A percentile compares a stretch with the other conserved stretches of the same genome.
These are phyloP conservation scores for Nemania abortiva DNA, from an alignment of 2,329 filamentous ascomycete species.

Conservation along the genomic window DNA sequence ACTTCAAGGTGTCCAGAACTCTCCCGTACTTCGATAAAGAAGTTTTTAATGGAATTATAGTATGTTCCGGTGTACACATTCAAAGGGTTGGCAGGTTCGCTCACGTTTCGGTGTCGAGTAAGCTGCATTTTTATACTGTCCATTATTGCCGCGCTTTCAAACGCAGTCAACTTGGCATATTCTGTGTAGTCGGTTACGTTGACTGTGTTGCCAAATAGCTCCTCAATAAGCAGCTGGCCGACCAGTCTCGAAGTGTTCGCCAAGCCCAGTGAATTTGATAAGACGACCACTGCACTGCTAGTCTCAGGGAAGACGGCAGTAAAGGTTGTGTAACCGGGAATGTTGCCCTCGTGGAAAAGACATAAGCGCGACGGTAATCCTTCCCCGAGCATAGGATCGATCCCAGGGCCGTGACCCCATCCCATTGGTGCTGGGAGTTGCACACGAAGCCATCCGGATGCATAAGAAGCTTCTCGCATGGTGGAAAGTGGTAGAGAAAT, in stretches of 20 bases:
- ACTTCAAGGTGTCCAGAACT: background rate
- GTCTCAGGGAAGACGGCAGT: background rate
- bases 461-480: background rate
- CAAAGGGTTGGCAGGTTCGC: background rate
- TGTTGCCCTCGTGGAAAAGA: slow-evolving; percentile 2
- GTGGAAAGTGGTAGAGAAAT: background rate
- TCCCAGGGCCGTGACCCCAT: background rate
- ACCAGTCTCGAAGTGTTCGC: background rate
- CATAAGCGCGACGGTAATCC: background rate
- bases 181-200: background rate
- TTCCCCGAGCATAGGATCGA: background rate
- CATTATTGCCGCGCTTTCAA: background rate
- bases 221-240: background rate
- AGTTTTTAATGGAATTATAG: background rate
- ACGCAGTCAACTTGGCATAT: background rate
- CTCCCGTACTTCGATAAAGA: background rate
- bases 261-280: background rate
- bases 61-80: background rate
- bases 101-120: background rate
- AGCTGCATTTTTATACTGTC: background rate
- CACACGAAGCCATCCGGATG: background rate
- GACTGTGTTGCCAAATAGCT: background rate
- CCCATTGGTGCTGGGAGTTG: background rate
- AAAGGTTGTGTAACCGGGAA: background rate
- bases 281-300: background rate